A percentile compares a stretch with the other conserved stretches of the same genome.
Conservation (phyloP, 441 rosid genomes). For the Croton setiger region DNA sequence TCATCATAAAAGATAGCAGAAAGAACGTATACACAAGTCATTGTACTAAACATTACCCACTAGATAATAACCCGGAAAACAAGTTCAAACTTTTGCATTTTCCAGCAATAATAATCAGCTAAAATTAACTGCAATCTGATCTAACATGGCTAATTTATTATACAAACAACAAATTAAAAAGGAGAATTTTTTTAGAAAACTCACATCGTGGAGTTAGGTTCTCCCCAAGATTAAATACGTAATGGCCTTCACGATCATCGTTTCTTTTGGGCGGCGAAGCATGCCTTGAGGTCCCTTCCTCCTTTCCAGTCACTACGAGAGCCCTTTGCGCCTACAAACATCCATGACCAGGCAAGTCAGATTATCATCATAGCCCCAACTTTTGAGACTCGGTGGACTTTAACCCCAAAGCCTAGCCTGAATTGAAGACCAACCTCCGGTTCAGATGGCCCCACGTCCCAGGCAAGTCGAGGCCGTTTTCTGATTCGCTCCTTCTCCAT, state of each 20-base stretch:
- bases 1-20: not conserved
- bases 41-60: not conserved
- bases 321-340: constrained; percentile 42
- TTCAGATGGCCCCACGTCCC: constrained; percentile 72
- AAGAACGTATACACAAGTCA: not conserved
- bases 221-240: constrained; percentile 62
- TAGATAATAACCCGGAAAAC: not conserved
- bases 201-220: constrained; percentile 84
- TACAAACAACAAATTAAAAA: not conserved
- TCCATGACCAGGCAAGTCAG: constrained; percentile 20
- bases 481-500: constrained; percentile 60
- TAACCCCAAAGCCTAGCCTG: constrained; percentile 22
- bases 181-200: constrained; percentile 17
- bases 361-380: not conserved
- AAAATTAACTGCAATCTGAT: not conserved
- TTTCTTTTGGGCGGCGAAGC: constrained; percentile 65
- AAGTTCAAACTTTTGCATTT: not conserved
- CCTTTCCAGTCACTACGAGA: constrained; percentile 25
- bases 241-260: constrained; percentile 88
- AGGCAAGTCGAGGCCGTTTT: constrained; percentile 72
- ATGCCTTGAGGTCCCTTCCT: constrained; percentile 28
- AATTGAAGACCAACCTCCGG: constrained; percentile 40
- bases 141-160: not conserved
- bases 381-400: not conserved
- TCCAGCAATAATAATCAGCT: not conserved